phyloP scores from a whole-genome alignment of 495 filamentous ascomycete genomes.

The Hyaloscypha bicolor region DNA sequence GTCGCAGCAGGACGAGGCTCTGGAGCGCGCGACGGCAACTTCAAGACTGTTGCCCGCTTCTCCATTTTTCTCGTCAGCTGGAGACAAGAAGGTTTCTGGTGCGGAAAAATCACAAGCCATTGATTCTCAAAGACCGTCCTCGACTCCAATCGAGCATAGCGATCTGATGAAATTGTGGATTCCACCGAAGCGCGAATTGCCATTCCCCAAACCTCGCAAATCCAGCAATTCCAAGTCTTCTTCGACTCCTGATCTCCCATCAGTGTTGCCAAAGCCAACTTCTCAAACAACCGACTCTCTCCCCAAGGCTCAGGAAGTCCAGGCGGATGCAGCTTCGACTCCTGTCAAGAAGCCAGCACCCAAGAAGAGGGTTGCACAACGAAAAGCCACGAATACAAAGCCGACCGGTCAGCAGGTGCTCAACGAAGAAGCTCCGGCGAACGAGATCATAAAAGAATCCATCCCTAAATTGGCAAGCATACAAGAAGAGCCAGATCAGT shows the following conservation, averaged over 20 bases:
- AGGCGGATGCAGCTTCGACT: background rate
- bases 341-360: conserved; percentile 14
- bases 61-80: background rate
- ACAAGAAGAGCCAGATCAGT: conserved; percentile 6
- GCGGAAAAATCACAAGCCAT: background rate
- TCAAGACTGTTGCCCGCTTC: background rate
- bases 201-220: conserved; percentile 33
- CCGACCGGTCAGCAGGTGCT: background rate
- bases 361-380: conserved; percentile 26
- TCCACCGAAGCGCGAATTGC: conserved; percentile 41
- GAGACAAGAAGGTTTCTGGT: background rate
- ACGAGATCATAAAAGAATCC: background rate
- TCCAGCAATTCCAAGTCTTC: background rate
- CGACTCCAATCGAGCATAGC: conserved; percentile 12
- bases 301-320: background rate
- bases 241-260: conserved; percentile 10
- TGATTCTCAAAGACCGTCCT: conserved; percentile 3
- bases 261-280: conserved; percentile 15
- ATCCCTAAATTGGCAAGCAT: background rate
- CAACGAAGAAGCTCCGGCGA: background rate
- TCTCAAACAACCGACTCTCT: background rate
- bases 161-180: conserved; percentile 19
- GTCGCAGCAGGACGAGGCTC: background rate
- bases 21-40: background rate
- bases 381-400: conserved; percentile 5